Conservation (phyloP, 768 basidiomycete genomes). For the Sistotremastrum niveocremeum region DNA sequence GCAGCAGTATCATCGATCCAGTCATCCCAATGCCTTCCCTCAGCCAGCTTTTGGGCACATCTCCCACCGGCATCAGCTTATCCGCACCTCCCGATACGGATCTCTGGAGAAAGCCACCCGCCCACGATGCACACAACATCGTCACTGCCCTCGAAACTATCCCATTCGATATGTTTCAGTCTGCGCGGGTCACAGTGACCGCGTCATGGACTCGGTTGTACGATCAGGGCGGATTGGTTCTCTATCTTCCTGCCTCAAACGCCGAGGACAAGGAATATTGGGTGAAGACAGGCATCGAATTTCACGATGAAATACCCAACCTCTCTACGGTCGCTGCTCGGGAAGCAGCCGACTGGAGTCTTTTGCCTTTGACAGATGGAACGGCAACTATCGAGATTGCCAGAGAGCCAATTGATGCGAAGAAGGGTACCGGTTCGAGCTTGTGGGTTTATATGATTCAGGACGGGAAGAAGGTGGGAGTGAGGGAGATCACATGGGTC, state of each 20-base stretch:
- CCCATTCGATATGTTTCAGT: slow-evolving; percentile 8
- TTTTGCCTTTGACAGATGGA: slow-evolving; percentile 7
- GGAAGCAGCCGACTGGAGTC: slow-evolving; percentile 16
- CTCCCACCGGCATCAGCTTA: no score
- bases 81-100: slow-evolving; percentile 7
- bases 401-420: slow-evolving; percentile 4
- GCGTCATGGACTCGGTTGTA: slow-evolving; percentile 16
- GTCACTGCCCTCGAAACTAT: slow-evolving; percentile 7
- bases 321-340: slow-evolving; percentile 15
- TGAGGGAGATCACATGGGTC: slow-evolving; percentile 18
- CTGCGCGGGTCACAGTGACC: slow-evolving; percentile 13
- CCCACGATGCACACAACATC: slow-evolving; percentile 10
- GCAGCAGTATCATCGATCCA: no score
- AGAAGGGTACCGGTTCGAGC: slow-evolving; percentile 8
- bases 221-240: slow-evolving; percentile 18
- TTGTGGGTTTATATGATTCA: slow-evolving; percentile 15
- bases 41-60: no score
- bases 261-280: slow-evolving; percentile 6
- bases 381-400: slow-evolving; percentile 11
- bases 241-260: slow-evolving; percentile 7
- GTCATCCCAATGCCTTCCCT: no score
- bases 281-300: slow-evolving; percentile 19
- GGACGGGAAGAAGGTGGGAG: slow-evolving; percentile 7
- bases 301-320: slow-evolving; percentile 11
- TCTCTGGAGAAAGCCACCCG: slow-evolving; percentile 18